A percentile compares a stretch with the other conserved stretches of the same genome.
phyloP scores from a whole-genome alignment of 2,329 filamentous ascomycete species.

The Knufia fluminis region DNA sequence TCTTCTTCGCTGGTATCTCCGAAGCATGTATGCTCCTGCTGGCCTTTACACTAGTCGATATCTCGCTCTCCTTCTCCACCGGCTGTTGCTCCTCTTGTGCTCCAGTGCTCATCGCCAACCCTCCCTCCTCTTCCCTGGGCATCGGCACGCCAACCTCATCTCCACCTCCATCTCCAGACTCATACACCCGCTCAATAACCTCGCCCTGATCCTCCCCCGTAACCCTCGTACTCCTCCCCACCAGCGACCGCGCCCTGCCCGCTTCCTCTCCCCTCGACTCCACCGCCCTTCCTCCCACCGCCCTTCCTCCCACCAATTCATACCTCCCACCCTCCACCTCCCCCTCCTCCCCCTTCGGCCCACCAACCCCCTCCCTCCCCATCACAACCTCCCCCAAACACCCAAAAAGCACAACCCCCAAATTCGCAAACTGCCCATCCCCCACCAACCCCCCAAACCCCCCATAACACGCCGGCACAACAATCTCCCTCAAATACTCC shows the following conservation, averaged over 20 bases:
- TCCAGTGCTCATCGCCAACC: not conserved
- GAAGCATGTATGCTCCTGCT: not conserved
- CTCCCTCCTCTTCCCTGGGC: not conserved
- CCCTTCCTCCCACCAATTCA: constrained; percentile 9
- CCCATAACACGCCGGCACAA: constrained; percentile 36
- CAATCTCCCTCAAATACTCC: constrained; percentile 33
- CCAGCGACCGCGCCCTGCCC: constrained; percentile 5
- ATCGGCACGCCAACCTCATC: constrained; percentile 3
- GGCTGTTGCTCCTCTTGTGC: not conserved
- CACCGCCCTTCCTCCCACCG: not conserved
- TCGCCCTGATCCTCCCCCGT: constrained; percentile 11
- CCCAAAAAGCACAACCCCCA: constrained; percentile 61
- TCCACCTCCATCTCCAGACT: constrained; percentile 9
- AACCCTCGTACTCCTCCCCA: constrained; percentile 9
- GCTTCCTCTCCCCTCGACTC: constrained; percentile 6
- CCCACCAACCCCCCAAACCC: constrained; percentile 60
- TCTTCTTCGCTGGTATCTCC: not conserved
- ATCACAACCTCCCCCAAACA: constrained; percentile 52
- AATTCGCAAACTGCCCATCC: constrained; percentile 61
- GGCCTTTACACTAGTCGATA: not conserved
- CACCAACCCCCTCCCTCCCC: constrained; percentile 32
- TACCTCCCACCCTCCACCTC: constrained; percentile 16
- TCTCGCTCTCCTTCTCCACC: not conserved
- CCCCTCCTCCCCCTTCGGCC: constrained; percentile 18
- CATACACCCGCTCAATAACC: constrained; percentile 15